Conservation (phyloP, 2,329 filamentous ascomycete genomes). For the Hymenoscyphus fructigenus region DNA sequence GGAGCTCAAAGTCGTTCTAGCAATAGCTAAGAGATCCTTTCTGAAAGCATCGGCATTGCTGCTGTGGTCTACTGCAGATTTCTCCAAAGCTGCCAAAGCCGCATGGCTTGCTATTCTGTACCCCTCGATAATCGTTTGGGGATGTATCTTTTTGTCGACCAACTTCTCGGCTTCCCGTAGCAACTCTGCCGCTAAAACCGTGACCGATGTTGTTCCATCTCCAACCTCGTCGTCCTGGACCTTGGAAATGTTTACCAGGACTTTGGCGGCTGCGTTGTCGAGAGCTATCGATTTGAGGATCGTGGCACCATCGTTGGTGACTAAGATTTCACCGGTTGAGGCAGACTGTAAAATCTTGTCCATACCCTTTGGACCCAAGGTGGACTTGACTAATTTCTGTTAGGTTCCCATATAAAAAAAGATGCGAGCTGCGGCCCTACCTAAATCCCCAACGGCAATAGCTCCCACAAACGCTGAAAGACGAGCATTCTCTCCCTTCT, state of each 20-base stretch:
- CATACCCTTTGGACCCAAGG: slow-evolving; percentile 96
- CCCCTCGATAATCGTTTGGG: slow-evolving; percentile 98
- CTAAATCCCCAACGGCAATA: slow-evolving; percentile 90
- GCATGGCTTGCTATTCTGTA: slow-evolving; percentile 96
- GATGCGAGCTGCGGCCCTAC: slow-evolving; percentile 17
- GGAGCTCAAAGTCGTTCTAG: slow-evolving; percentile 91
- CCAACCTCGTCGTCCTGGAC: slow-evolving; percentile 99
- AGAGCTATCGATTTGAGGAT: slow-evolving; percentile 98
- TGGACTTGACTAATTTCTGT: slow-evolving; percentile 75
- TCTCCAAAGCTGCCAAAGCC: slow-evolving; percentile 79
- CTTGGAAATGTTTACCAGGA: slow-evolving; percentile 98
- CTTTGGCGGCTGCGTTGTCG: slow-evolving; percentile 97
- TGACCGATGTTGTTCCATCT: slow-evolving; percentile 97
- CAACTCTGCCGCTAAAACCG: slow-evolving; percentile 91
- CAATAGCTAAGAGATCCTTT: slow-evolving; percentile 86
- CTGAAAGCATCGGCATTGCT: slow-evolving; percentile 79
- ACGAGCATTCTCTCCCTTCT: slow-evolving; percentile 99
- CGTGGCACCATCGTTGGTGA: slow-evolving; percentile 97
- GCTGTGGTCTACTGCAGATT: slow-evolving; percentile 86
- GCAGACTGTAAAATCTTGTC: slow-evolving; percentile 66
- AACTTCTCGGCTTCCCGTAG: slow-evolving; percentile 95
- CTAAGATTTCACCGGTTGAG: slow-evolving; percentile 97
- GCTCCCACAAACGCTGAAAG: slow-evolving; percentile 97
- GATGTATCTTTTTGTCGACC: slow-evolving; percentile 97
- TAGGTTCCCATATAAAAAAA: slow-evolving; percentile 14